Conservation (phyloP, 352 stramenopile genomes). For the Phytophthora cryptogea region DNA sequence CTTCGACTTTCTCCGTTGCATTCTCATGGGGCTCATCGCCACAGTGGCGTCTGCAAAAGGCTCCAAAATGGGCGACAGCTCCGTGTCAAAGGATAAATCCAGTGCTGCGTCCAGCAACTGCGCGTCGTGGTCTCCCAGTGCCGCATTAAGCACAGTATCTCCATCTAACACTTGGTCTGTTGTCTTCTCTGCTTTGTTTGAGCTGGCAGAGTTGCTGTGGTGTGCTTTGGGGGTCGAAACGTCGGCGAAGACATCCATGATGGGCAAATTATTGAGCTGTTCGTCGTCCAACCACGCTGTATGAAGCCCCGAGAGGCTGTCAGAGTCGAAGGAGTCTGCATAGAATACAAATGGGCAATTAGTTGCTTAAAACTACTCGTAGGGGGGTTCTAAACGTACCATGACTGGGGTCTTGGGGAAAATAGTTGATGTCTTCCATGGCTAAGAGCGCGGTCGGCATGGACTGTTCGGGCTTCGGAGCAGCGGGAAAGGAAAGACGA, state of each 20-base stretch:
- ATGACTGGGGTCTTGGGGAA: conserved; percentile 18
- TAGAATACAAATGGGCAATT: conserved; percentile 2
- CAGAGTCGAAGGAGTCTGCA: conserved; percentile 33
- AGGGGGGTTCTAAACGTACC: conserved; percentile 23
- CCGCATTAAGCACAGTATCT: conserved; percentile 45
- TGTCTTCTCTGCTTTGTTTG: conserved; percentile 27
- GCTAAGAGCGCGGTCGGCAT: conserved; percentile 32
- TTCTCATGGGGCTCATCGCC: conserved; percentile 20
- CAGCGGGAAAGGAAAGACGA: conserved; percentile 3
- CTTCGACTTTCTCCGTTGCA: conserved; percentile 20
- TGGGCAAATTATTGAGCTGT: conserved; percentile 41
- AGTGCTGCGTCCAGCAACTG: conserved; percentile 31
- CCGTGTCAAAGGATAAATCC: conserved; percentile 47
- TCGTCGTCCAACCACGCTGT: conserved; percentile 58
- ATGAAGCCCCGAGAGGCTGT: conserved; percentile 39
- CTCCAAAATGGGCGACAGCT: conserved; percentile 64
- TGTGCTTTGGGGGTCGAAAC: conserved; percentile 28
- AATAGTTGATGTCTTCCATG: conserved; percentile 39
- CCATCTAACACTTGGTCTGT: conserved; percentile 37
- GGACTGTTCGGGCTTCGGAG: conserved; percentile 9
- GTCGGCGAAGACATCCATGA: conserved; percentile 39
- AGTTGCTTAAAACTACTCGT: neutral
- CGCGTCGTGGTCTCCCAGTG: conserved; percentile 30
- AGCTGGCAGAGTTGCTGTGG: conserved; percentile 19
- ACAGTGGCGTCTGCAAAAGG: conserved; percentile 33